Base-by-base conservation (phyloP, 495 filamentous ascomycete genomes). In the Saxispiralis lemnorum region DNA sequence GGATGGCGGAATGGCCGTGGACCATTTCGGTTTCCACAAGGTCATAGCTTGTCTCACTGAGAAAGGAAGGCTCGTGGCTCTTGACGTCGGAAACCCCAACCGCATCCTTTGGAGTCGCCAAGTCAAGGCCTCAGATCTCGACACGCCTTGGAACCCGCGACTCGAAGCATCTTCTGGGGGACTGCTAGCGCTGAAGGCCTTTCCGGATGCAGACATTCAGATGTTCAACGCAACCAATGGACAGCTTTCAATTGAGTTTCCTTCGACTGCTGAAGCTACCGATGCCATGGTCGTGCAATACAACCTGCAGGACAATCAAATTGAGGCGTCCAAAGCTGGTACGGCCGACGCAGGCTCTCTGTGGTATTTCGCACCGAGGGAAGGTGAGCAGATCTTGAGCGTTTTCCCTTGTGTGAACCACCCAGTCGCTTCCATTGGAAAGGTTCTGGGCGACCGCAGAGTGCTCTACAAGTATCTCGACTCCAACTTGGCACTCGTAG, bases 381-480 rank as follows among this genome's bases (percentile, higher is more conserved):
- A 65, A 0, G 74, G 75, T 37, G 73, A 94, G 61, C 67, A 65
- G 45, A 74, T 94, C 40, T 62, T 76, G 32, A 63, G 66, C 30
- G 68, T 87, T 21, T 76, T 73, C 12, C 61, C 76, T 19, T 70
- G 82, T 24, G 51, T 68, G 6, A 78, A 89, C 51, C 88, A 96
- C 47, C 83, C 83, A 2, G 78, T 94, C 35, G 88, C 92, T 9
- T 95, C 89, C 0, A 94, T 99, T 44, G 89, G 92, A 36, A 80
- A 83, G 46, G 89, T 93, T 15, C 73, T 96, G 28, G 86, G 84
- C 39, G 78, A 96, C 53, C 78, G 89, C 15, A 79, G 77, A 1
- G 89, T 99, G 33, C 69, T 93, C 46, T 99, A 96, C 72, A 99
- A 99, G 64, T 95, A 95, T 58, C 65, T 99, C 18, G 89, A 86